Evolutionary conservation across 2,329 filamentous ascomycete species (phyloP).

Genomic region (Fusarium tupiense): DNA sequence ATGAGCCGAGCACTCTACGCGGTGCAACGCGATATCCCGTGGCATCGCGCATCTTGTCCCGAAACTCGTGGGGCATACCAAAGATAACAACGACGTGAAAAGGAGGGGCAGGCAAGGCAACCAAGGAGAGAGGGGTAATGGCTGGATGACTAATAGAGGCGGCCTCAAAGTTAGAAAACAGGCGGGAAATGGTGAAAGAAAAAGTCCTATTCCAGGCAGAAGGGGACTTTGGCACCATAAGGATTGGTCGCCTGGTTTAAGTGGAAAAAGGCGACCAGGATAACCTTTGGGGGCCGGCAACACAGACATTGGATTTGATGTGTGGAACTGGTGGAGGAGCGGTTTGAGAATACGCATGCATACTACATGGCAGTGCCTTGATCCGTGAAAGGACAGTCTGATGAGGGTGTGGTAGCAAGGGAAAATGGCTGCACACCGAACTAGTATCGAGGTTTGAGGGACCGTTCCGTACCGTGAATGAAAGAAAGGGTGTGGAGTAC

Average conservation of each 20-base stretch:
- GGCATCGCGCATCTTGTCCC: slow-evolving; percentile 23
- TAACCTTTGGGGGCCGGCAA: slow-evolving; percentile 13
- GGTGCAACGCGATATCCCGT: slow-evolving; percentile 35
- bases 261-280: slow-evolving; percentile 20
- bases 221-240: slow-evolving; percentile 25
- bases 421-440: slow-evolving; percentile 12
- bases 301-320: background rate
- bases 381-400: slow-evolving; percentile 3
- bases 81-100: slow-evolving; percentile 13
- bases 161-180: slow-evolving; percentile 28
- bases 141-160: slow-evolving; percentile 16
- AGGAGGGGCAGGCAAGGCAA: slow-evolving; percentile 30
- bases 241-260: slow-evolving; percentile 31
- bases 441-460: slow-evolving; percentile 17
- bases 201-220: slow-evolving; percentile 37
- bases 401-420: slow-evolving; percentile 13
- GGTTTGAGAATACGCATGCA: slow-evolving; percentile 23
- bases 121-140: slow-evolving; percentile 18
- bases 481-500: slow-evolving; percentile 18
- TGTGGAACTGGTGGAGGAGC: slow-evolving; percentile 26
- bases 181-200: background rate
- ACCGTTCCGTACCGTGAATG: background rate
- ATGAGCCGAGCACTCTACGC: slow-evolving; percentile 8
- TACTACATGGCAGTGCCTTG: slow-evolving; percentile 20
- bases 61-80: slow-evolving; percentile 11